Evolutionary conservation across 192 early-diverging fungal species (phyloP).

Genomic region (Obelidium mucronatum): DNA sequence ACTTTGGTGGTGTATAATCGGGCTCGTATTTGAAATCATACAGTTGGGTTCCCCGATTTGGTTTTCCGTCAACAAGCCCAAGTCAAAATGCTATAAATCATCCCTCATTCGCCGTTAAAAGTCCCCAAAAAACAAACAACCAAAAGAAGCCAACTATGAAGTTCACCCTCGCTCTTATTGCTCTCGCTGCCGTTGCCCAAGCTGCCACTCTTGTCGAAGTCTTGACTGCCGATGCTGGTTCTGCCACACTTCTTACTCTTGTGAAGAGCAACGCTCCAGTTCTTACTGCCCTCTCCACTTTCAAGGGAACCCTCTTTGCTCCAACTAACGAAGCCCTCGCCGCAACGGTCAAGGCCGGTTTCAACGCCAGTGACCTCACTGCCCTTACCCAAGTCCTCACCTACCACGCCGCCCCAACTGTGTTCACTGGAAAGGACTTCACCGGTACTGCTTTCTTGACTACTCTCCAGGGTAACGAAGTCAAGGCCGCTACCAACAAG

Average conservation of each 20-base stretch:
- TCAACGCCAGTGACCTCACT: slow-evolving; percentile 14
- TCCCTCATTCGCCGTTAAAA: no score
- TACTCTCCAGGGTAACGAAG: slow-evolving; percentile 22
- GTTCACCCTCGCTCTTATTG: slow-evolving; percentile 7
- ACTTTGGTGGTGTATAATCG: no score
- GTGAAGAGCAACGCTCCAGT: slow-evolving; percentile 8
- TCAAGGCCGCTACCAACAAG: not conserved
- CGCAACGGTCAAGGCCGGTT: slow-evolving; percentile 5
- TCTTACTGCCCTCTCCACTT: slow-evolving; percentile 11
- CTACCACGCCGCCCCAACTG: slow-evolving; percentile 31
- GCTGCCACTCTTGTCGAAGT: slow-evolving; percentile 27
- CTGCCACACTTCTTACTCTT: slow-evolving; percentile 21
- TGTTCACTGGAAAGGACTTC: slow-evolving; percentile 11
- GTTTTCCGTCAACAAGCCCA: no score
- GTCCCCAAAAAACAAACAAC: no score
- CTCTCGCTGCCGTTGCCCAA: not conserved
- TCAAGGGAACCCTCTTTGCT: slow-evolving; percentile 39
- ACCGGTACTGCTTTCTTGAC: slow-evolving; percentile 15
- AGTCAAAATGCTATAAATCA: no score
- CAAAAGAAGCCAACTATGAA: not conserved
- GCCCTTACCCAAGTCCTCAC: slow-evolving; percentile 10
- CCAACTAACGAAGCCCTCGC: slow-evolving; percentile 32
- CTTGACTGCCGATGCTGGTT: not conserved
- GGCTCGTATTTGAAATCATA: no score
- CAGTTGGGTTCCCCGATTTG: no score